These are phyloP conservation scores for Aspergillus floridensis DNA, from an alignment of 2,329 filamentous ascomycete genomes.

Conservation along the genomic window DNA sequence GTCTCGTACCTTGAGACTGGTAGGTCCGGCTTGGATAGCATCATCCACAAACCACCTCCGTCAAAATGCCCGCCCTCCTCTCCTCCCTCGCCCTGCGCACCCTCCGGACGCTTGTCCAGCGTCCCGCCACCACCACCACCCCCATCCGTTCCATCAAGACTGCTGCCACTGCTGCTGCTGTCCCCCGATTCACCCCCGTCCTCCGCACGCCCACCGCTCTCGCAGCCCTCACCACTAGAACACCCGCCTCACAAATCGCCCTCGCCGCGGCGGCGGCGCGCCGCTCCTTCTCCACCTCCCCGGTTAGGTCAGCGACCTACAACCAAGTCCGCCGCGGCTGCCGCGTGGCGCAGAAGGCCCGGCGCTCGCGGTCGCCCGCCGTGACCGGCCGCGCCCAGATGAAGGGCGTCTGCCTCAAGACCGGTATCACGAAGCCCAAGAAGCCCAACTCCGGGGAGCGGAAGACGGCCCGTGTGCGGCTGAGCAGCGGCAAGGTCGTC, in stretches of 20 bases:
- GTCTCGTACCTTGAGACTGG: neutral
- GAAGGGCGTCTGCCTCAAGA: conserved; percentile 94
- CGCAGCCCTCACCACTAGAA: conserved; percentile 16
- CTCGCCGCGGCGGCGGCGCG: conserved; percentile 12
- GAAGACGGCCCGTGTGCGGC: conserved; percentile 86
- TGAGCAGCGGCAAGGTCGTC: conserved; percentile 82
- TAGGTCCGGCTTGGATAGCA: too few relatives aligned
- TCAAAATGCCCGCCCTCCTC: conserved; percentile 34
- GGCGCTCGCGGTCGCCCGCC: conserved; percentile 85
- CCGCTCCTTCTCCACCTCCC: conserved; percentile 58
- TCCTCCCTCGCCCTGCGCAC: conserved; percentile 35
- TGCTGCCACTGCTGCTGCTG: conserved; percentile 21
- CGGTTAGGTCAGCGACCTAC: conserved; percentile 60
- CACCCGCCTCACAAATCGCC: neutral
- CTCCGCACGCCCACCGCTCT: conserved; percentile 29
- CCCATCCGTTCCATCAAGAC: conserved; percentile 28
- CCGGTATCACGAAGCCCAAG: conserved; percentile 92
- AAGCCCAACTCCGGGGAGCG: conserved; percentile 98
- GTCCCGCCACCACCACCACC: conserved; percentile 22
- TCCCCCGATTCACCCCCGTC: conserved; percentile 28
- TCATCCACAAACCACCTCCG: neutral
- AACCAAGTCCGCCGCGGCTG: conserved; percentile 76
- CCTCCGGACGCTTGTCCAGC: conserved; percentile 33
- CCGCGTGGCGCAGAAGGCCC: conserved; percentile 73
- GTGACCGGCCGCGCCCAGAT: conserved; percentile 73